Evolutionary conservation across 2,329 filamentous ascomycete genomes (phyloP).

Genomic region (Phoma sp.): DNA sequence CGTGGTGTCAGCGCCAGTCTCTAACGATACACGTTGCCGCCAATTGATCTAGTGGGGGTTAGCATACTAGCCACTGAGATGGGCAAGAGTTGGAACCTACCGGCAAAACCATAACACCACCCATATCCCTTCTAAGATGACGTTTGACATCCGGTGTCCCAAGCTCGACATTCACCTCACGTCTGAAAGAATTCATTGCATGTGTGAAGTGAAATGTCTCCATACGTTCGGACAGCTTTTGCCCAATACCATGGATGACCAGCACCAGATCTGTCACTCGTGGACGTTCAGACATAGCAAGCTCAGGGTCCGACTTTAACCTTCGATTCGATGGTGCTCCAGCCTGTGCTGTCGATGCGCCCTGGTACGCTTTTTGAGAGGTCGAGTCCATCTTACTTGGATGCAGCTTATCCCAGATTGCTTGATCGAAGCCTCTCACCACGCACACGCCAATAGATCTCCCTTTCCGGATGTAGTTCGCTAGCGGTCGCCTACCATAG

Average conservation of each 20-base stretch:
- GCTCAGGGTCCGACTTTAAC: conserved; percentile 60
- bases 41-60: conserved; percentile 71
- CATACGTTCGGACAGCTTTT: conserved; percentile 92
- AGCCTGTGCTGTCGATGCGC: conserved; percentile 53
- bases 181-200: conserved; percentile 87
- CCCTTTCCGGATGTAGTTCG: conserved; percentile 81
- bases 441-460: conserved; percentile 83
- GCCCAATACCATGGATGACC: conserved; percentile 93
- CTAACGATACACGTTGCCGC: conserved; percentile 86
- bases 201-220: conserved; percentile 98
- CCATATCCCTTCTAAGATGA: conserved; percentile 76
- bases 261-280: conserved; percentile 86
- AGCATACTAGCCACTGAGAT: conserved; percentile 10
- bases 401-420: conserved; percentile 76
- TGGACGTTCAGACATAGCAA: conserved; percentile 68
- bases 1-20: conserved; percentile 66
- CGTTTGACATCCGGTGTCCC: conserved; percentile 75
- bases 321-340: conserved; percentile 50
- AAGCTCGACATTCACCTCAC: conserved; percentile 85
- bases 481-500: conserved; percentile 79
- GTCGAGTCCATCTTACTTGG: conserved; percentile 55
- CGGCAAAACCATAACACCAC: conserved; percentile 91
- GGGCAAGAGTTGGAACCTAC: conserved; percentile 34
- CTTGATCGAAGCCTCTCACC: conserved; percentile 85
- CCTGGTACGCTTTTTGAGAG: conserved; percentile 52